A percentile compares a stretch with the other conserved stretches of the same genome.
These are phyloP conservation scores for Haberlea rhodopensis DNA, from an alignment of 257 asterid species.

Conservation along the genomic window DNA sequence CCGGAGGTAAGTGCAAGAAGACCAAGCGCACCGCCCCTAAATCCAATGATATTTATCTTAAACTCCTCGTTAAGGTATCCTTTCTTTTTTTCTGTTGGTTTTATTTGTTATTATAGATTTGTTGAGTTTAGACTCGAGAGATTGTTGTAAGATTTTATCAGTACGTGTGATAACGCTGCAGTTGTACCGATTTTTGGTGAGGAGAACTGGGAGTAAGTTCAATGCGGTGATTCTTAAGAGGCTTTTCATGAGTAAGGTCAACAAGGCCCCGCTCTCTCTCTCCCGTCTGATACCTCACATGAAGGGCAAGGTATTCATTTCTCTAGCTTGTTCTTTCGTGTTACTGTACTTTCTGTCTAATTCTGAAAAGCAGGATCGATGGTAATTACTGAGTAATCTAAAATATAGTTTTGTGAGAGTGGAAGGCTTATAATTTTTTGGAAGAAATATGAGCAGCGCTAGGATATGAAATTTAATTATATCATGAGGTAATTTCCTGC, in stretches of 20 bases:
- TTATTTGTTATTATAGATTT: not conserved
- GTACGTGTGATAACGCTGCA: conserved; percentile 20
- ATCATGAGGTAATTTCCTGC: not conserved
- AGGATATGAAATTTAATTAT: not conserved
- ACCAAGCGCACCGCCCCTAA: conserved; percentile 77
- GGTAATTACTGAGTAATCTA: no score
- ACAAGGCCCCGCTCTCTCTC: conserved; percentile 72
- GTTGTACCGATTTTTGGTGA: conserved; percentile 67
- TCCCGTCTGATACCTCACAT: conserved; percentile 52
- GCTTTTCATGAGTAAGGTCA: conserved; percentile 66
- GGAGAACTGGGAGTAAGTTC: conserved; percentile 73
- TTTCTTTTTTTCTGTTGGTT: not conserved
- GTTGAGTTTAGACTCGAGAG: not conserved
- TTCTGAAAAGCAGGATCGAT: no score
- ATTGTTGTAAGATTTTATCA: not conserved
- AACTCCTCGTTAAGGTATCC: conserved; percentile 67
- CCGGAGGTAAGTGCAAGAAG: conserved; percentile 92
- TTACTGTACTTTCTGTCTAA: not conserved
- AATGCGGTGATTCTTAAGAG: conserved; percentile 75
- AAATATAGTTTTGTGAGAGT: not conserved
- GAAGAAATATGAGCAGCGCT: not conserved
- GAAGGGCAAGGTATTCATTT: conserved; percentile 55
- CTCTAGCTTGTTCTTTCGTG: not conserved
- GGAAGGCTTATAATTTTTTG: not conserved
- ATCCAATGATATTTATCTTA: conserved; percentile 75